These are phyloP conservation scores for Xylaria sp. DNA, from an alignment of 2,329 filamentous ascomycete species.

Conservation along the genomic window DNA sequence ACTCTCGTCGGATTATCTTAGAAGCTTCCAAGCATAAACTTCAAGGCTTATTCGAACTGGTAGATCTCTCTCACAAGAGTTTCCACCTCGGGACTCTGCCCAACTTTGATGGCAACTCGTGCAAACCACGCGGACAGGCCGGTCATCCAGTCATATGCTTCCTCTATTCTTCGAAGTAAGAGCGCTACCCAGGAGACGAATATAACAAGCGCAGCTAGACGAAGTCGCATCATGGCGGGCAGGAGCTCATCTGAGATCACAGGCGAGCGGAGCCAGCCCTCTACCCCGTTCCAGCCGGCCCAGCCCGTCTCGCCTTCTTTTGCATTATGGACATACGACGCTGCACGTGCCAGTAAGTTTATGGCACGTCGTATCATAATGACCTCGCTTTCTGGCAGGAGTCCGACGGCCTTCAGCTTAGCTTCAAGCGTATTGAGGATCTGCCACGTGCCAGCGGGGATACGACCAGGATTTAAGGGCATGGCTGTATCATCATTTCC, in stretches of 20 bases:
- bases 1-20: too few species aligned
- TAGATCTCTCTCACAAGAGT: constrained; percentile 18
- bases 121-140: constrained; percentile 29
- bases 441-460: constrained; percentile 16
- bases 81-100: constrained; percentile 8
- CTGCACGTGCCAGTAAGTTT: constrained; percentile 9
- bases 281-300: constrained; percentile 28
- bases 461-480: not conserved
- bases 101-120: constrained; percentile 17
- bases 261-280: constrained; percentile 27
- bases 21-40: too few species aligned
- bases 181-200: constrained; percentile 28
- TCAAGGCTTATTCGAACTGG: constrained; percentile 3
- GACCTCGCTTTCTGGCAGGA: constrained; percentile 13
- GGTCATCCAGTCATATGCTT: constrained; percentile 28
- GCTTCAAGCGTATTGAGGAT: constrained; percentile 22
- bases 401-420: constrained; percentile 13
- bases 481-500: constrained; percentile 12
- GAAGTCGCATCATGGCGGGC: constrained; percentile 17
- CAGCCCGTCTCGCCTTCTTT: constrained; percentile 18
- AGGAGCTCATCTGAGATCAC: constrained; percentile 24
- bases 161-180: constrained; percentile 24
- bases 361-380: constrained; percentile 24
- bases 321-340: constrained; percentile 18
- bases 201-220: constrained; percentile 28